phyloP scores from a whole-genome alignment of 306 rosid genomes.

The Castanea sativa region DNA sequence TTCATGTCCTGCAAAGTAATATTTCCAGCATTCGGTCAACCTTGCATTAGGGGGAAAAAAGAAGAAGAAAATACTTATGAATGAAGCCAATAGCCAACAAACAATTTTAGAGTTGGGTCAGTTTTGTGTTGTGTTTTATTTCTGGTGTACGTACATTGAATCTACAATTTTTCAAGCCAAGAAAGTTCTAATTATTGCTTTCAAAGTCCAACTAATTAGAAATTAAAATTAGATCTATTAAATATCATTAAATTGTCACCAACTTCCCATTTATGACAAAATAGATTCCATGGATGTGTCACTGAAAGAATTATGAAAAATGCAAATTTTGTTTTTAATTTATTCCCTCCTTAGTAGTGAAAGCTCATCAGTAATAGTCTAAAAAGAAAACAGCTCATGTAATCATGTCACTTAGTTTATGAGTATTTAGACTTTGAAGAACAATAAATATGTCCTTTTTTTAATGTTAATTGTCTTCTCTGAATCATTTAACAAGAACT shows the following conservation, averaged over 20 bases:
- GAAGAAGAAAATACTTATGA: neutral
- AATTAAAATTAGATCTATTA: neutral
- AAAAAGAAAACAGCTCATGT: too few species aligned
- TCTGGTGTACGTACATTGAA: neutral
- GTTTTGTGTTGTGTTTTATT: neutral
- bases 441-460: neutral
- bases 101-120: conserved; percentile 13
- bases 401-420: neutral
- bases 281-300: neutral
- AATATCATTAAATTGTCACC: neutral
- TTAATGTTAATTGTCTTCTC: neutral
- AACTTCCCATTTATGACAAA: neutral
- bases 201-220: neutral
- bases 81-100: neutral
- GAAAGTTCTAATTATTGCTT: conserved; percentile 8
- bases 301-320: neutral
- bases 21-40: conserved; percentile 8
- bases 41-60: too few species aligned
- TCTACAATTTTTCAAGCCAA: neutral
- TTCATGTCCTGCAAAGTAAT: neutral
- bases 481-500: neutral
- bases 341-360: too few species aligned
- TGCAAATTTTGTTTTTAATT: too few species aligned
- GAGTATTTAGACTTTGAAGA: neutral
- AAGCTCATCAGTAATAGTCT: too few species aligned